phyloP scores from a whole-genome alignment of 208 protist species.

The Leishmania aethiopica region DNA sequence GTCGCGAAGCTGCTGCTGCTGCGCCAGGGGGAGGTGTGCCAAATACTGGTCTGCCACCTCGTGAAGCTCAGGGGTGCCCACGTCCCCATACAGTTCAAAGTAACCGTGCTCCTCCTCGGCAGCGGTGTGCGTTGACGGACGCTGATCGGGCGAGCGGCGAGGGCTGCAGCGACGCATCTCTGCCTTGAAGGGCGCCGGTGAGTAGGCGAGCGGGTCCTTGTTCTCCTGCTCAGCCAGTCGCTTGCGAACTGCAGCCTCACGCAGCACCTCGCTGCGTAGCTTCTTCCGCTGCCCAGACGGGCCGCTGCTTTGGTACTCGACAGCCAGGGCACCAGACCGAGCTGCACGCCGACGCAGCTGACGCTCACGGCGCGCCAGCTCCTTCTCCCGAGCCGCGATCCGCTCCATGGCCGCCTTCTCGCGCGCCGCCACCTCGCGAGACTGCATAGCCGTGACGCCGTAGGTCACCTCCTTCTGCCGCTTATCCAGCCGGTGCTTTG shows the following conservation, averaged over 20 bases:
- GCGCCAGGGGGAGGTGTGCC: conserved; percentile 20
- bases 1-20: conserved; percentile 34
- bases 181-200: conserved; percentile 43
- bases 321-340: conserved; percentile 22
- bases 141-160: conserved; percentile 16
- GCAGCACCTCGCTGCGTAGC: conserved; percentile 62
- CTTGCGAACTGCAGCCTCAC: conserved; percentile 64
- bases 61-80: conserved; percentile 14
- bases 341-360: conserved; percentile 27
- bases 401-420: conserved; percentile 39
- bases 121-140: background rate
- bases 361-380: conserved; percentile 38
- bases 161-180: conserved; percentile 24
- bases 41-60: conserved; percentile 33
- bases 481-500: conserved; percentile 46
- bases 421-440: conserved; percentile 39
- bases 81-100: conserved; percentile 18
- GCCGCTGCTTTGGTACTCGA: conserved; percentile 32
- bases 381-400: conserved; percentile 48
- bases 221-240: conserved; percentile 45
- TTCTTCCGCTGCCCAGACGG: conserved; percentile 30
- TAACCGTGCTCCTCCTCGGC: conserved; percentile 25
- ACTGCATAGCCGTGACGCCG: conserved; percentile 57
- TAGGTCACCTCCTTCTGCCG: conserved; percentile 76
- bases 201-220: conserved; percentile 63